A percentile compares a stretch with the other conserved stretches of the same genome.
These are phyloP conservation scores for Cordyceps farinosa DNA, from an alignment of 2,329 filamentous ascomycete genomes.

Conservation along the genomic window DNA sequence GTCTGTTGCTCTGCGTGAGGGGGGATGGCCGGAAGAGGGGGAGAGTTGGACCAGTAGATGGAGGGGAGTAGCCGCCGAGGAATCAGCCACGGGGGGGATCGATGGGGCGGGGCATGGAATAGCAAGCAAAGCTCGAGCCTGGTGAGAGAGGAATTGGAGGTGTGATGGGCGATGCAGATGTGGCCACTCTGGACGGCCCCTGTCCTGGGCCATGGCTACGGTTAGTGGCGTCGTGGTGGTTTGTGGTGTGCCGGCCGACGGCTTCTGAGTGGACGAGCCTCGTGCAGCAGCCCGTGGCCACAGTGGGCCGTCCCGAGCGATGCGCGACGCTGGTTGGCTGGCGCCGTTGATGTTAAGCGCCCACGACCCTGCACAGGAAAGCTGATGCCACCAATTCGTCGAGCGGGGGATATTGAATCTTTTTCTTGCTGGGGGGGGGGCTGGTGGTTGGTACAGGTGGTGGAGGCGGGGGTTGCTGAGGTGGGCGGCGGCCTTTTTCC, in stretches of 20 bases:
- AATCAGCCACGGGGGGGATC: constrained; percentile 3
- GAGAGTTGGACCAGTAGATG: constrained; percentile 6
- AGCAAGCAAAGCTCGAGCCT: neutral
- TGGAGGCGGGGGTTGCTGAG: too few relatives aligned
- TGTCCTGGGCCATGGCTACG: neutral
- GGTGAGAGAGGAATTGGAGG: neutral
- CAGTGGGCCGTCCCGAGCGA: neutral
- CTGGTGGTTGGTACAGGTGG: too few relatives aligned
- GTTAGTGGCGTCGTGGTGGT: neutral
- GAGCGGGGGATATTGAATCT: too few relatives aligned
- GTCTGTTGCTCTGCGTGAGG: neutral
- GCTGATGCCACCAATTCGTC: too few relatives aligned
- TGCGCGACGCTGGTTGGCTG: constrained; percentile 7
- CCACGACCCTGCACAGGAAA: constrained; percentile 5
- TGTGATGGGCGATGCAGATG: constrained; percentile 1
- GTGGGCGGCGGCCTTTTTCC: too few relatives aligned
- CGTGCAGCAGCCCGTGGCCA: neutral
- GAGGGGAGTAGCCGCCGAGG: neutral
- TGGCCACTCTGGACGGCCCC: neutral
- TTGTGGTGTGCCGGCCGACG: neutral
- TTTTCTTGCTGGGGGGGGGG: too few relatives aligned
- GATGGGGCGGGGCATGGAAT: neutral
- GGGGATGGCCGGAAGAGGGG: neutral
- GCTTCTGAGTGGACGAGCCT: neutral
- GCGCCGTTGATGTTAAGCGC: constrained; percentile 13